Evolutionary conservation across 768 basidiomycete genomes (phyloP).

Genomic region (Amanita muscaria): DNA sequence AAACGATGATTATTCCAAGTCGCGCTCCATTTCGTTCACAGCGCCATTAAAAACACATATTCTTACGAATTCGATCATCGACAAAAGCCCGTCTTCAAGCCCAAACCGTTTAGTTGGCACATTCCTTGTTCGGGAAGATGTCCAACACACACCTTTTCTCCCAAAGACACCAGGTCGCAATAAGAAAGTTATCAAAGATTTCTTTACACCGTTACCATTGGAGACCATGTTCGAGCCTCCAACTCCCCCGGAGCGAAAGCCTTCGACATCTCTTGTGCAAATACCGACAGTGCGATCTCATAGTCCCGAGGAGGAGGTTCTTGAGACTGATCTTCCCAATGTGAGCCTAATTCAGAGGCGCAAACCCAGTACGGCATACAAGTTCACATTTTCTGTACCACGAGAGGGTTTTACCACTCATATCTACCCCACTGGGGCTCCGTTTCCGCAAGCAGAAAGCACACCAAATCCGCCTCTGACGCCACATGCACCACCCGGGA

Average conservation of each 20-base stretch:
- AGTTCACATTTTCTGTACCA: slow-evolving; percentile 73
- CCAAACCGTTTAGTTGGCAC: slow-evolving; percentile 46
- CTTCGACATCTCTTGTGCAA: slow-evolving; percentile 8
- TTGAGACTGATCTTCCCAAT: slow-evolving; percentile 43
- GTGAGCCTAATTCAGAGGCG: slow-evolving; percentile 37
- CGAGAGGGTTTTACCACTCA: slow-evolving; percentile 23
- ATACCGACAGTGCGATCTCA: slow-evolving; percentile 7
- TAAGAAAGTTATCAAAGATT: slow-evolving; percentile 60
- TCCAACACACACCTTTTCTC: slow-evolving; percentile 43
- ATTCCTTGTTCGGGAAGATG: slow-evolving; percentile 66
- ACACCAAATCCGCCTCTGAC: slow-evolving; percentile 39
- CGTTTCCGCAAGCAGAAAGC: slow-evolving; percentile 50
- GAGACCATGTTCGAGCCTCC: slow-evolving; percentile 95
- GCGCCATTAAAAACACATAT: slow-evolving; percentile 46
- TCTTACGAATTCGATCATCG: slow-evolving; percentile 34
- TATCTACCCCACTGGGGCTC: slow-evolving; percentile 16
- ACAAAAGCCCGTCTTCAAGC: slow-evolving; percentile 18
- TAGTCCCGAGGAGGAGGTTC: slow-evolving; percentile 31
- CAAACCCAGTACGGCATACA: slow-evolving; percentile 42
- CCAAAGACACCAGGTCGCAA: slow-evolving; percentile 58
- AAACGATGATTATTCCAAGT: slow-evolving; percentile 35
- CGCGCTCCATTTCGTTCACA: slow-evolving; percentile 53
- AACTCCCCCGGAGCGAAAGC: slow-evolving; percentile 51
- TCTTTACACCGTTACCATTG: slow-evolving; percentile 82
- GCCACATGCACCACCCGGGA: slow-evolving; percentile 25